A percentile compares a stretch with the other conserved stretches of the same genome.
Conservation (phyloP, 371 early-diverging fungal genomes). For the Mucor indicus region DNA sequence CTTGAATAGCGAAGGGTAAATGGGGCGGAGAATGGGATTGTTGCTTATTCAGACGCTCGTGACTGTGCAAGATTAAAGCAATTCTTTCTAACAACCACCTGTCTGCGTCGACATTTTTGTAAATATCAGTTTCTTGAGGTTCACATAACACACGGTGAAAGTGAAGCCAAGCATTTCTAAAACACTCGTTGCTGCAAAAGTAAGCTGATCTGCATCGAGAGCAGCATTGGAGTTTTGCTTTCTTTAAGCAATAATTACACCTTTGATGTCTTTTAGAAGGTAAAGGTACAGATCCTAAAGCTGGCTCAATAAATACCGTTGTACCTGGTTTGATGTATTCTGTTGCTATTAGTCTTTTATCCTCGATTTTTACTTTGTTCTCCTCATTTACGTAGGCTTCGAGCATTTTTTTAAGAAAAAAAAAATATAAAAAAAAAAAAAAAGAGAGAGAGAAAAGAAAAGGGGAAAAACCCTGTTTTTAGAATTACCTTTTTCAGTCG, state of each 20-base stretch:
- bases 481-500: no score
- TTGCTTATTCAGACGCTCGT: conserved; percentile 47
- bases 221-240: conserved; percentile 44
- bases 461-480: neutral
- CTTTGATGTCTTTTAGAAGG: conserved; percentile 39
- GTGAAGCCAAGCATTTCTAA: conserved; percentile 46
- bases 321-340: conserved; percentile 24
- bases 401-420: conserved; percentile 1
- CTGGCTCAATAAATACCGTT: conserved; percentile 23
- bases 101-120: conserved; percentile 39
- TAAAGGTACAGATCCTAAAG: conserved; percentile 37
- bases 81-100: conserved; percentile 44
- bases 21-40: conserved; percentile 44
- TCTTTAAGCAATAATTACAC: conserved; percentile 42
- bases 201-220: conserved; percentile 46
- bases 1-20: conserved; percentile 31
- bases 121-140: conserved; percentile 36
- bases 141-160: conserved; percentile 42
- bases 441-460: conserved; percentile 1
- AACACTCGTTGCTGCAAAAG: conserved; percentile 46
- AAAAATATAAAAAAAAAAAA: neutral
- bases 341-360: conserved; percentile 7
- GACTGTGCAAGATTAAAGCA: conserved; percentile 44
- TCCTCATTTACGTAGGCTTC: conserved; percentile 8
- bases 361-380: neutral